A percentile compares a stretch with the other conserved stretches of the same genome.
Conservation (phyloP, 2,329 filamentous ascomycete species). For the Penicillium frequentans region DNA sequence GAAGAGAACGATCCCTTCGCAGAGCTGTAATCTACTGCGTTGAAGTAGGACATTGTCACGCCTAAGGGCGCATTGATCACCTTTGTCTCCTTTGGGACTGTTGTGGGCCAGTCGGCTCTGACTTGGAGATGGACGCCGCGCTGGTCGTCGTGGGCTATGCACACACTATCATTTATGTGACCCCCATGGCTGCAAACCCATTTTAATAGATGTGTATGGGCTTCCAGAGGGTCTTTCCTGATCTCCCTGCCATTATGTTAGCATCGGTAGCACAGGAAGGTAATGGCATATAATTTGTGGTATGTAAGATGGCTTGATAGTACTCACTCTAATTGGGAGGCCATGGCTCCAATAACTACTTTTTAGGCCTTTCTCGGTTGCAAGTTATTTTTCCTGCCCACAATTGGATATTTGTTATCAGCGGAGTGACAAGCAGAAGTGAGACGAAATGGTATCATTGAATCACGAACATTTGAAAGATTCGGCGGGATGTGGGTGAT, state of each 20-base stretch:
- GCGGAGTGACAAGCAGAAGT: neutral
- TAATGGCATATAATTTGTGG: neutral
- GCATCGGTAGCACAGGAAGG: neutral
- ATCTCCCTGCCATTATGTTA: slow-evolving; percentile 3
- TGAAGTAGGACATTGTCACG: slow-evolving; percentile 40
- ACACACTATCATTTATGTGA: slow-evolving; percentile 32
- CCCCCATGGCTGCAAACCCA: slow-evolving; percentile 36
- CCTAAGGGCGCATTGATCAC: slow-evolving; percentile 37
- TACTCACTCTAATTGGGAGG: slow-evolving; percentile 34
- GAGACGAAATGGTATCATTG: slow-evolving; percentile 12
- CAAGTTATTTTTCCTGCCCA: no score
- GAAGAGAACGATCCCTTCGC: slow-evolving; percentile 23
- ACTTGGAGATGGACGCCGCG: slow-evolving; percentile 40
- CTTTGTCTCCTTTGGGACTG: slow-evolving; percentile 31
- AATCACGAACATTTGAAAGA: slow-evolving; percentile 12
- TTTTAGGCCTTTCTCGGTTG: neutral
- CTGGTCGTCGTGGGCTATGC: slow-evolving; percentile 32
- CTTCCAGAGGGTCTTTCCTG: slow-evolving; percentile 18
- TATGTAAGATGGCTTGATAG: neutral
- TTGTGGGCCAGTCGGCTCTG: slow-evolving; percentile 23
- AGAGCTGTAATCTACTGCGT: slow-evolving; percentile 30
- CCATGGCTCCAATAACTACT: slow-evolving; percentile 5
- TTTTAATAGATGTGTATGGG: slow-evolving; percentile 30
- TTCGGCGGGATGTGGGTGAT: slow-evolving; percentile 21
- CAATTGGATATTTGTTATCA: no score